Evolutionary conservation across 2,329 filamentous ascomycete species (phyloP), one percentile per base, ranked within the genome.

Genomic region (Phialophora macrospora): DNA sequence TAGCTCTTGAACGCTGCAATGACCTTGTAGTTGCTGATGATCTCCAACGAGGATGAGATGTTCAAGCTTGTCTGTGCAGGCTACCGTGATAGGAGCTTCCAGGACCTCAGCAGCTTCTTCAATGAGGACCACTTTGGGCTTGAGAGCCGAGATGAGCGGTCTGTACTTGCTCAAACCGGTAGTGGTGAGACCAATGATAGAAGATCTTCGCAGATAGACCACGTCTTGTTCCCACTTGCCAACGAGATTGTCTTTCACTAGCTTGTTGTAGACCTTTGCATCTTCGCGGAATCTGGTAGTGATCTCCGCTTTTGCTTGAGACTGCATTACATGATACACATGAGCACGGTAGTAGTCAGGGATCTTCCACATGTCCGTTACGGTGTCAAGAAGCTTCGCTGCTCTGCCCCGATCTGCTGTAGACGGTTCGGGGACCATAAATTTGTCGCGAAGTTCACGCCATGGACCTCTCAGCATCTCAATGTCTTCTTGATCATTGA

Each of bases 121-220:
- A 56, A 96, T 88, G 44, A 96, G 78, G 14, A 94, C 82, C 3
- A 91, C 81, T 26, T 82, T 85, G 0, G 92, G 90, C 30, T 84
- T 81, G 4, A 94, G 74, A 1, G 85, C 85, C 0, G 87, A 82
- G 24, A 96, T 80, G 1, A 94, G 80, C 0, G 84, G 85, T 3
- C 91, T 87, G 67, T 95, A 94, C 71, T 96, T 96, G 76, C 88
- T 89, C 8, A 96, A 75, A 0, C 92, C 91, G 0, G 92, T 96
- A 0, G 90, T 93, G 0, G 92, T 96, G 81, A 88, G 83, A 8
- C 87, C 87, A 59, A 90, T 82, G 28, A 90, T 74, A 62, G 82
- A 85, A 4, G 84, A 80, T 58, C 85, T 85, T 38, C 85, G 84
- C 3, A 94, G 78, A 26, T 91, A 81, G 24, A 84, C 77, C 8